phyloP scores from a whole-genome alignment of 805 yeast genomes.

The Priceomyces carsonii region DNA sequence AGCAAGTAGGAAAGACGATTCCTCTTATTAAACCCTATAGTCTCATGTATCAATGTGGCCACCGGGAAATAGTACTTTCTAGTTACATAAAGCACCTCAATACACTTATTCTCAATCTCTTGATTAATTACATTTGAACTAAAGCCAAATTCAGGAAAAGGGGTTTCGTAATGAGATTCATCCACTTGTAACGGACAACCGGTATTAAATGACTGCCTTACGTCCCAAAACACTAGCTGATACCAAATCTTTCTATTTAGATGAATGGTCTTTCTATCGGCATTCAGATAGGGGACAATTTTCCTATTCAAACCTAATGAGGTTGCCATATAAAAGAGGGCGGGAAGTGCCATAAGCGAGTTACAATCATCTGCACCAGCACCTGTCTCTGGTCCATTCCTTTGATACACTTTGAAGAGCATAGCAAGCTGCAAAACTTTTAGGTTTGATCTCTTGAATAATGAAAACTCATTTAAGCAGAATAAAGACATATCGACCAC shows the following conservation, averaged over 20 bases:
- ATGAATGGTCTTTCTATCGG: conserved; percentile 36
- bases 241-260: conserved; percentile 63
- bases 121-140: conserved; percentile 27
- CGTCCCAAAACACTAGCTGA: conserved; percentile 29
- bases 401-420: conserved; percentile 48
- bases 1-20: conserved; percentile 13
- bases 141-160: too few species aligned
- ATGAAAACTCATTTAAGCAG: too few species aligned
- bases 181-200: too few species aligned
- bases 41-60: conserved; percentile 14
- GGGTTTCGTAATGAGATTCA: too few species aligned
- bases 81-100: conserved; percentile 14
- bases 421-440: conserved; percentile 50
- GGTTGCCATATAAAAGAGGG: conserved; percentile 59
- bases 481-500: too few species aligned
- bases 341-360: conserved; percentile 50
- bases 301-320: conserved; percentile 57
- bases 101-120: conserved; percentile 30
- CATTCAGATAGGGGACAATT: conserved; percentile 14
- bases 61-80: conserved; percentile 9
- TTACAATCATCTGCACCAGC: conserved; percentile 55
- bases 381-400: conserved; percentile 46
- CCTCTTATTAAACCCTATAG: conserved; percentile 16
- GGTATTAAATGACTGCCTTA: too few species aligned
- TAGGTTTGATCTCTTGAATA: conserved; percentile 38